Percentiles rank a stretch among this genome's conserved stretches.
These are phyloP conservation scores for Sarocladium oryzae DNA, from an alignment of 2,329 filamentous ascomycete species.

Conservation along the genomic window DNA sequence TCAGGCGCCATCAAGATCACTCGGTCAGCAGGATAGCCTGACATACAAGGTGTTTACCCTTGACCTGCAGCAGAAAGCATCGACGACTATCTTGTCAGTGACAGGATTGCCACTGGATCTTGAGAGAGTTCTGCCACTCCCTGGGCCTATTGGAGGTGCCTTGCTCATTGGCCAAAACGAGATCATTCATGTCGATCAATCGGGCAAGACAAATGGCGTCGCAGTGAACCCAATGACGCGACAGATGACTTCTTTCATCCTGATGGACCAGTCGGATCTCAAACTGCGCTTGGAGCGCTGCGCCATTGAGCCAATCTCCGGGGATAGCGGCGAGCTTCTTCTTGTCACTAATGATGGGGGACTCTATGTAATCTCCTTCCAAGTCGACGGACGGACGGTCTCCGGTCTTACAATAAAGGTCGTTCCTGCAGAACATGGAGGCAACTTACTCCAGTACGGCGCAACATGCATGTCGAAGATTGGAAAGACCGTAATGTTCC, in stretches of 20 bases:
- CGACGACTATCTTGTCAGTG: conserved; percentile 86
- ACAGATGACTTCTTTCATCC: conserved; percentile 72
- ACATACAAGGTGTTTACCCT: conserved; percentile 93
- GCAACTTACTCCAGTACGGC: conserved; percentile 51
- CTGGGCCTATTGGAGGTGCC: conserved; percentile 80
- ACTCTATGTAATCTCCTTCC: conserved; percentile 71
- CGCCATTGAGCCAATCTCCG: conserved; percentile 66
- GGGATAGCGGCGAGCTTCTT: conserved; percentile 76
- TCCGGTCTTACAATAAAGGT: conserved; percentile 73
- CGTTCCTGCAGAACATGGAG: conserved; percentile 57
- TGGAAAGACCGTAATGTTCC: conserved; percentile 64
- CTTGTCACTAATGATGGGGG: conserved; percentile 71
- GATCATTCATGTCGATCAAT: conserved; percentile 91
- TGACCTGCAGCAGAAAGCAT: conserved; percentile 87
- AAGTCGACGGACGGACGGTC: conserved; percentile 83
- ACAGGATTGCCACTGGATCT: conserved; percentile 81
- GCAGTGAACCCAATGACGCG: conserved; percentile 88
- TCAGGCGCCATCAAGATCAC: conserved; percentile 62
- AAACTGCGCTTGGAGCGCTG: conserved; percentile 76
- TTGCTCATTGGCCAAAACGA: conserved; percentile 84
- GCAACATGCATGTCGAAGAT: conserved; percentile 66
- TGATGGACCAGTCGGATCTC: conserved; percentile 80
- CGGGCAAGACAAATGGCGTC: conserved; percentile 85
- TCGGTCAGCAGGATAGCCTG: conserved; percentile 79
- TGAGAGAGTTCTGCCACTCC: conserved; percentile 73